Evolutionary conservation across 176 grass and related monocot genomes (phyloP), one percentile per base, ranked within the genome.

Genomic region (Eragrostis curvula): DNA sequence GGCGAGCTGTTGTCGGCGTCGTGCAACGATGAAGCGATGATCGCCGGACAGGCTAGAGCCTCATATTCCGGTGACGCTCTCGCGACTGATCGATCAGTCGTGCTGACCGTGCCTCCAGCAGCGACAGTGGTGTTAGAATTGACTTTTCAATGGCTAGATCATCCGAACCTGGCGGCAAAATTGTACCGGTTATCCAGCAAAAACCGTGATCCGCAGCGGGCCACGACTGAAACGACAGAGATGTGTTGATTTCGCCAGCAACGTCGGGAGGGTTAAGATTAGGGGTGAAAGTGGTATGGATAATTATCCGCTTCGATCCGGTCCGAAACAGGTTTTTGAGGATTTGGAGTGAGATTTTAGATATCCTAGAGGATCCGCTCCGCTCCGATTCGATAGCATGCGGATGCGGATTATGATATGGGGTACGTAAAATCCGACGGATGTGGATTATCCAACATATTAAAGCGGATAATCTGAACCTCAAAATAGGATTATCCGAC

Each of bases 151-250:
- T 24, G n/a, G 41, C 53, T 57, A 55, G 66, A 47, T 78, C 51
- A 52, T 18, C 61, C 50, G 50, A 75, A 47, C 77, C 49, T 48
- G 70, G 85, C 43, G 16, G 77, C 10, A 43, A 21, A 17, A 8
- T 18, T 24, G 73, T 63, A 30, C 24, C 70, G 68, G 14, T 44
- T 13, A 17, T n/a, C 61, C 41, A 11, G 39, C 10, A 32, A 5
- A 28, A 63, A 21, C 29, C n/a, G 75, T 44, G 75, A 62, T 36
- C 43, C 3, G 50, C 74, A 59, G 25, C 74, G 10, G 17, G 68
- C 68, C 81, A 84, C 75, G 87, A 59, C 41, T 68, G 59, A 9
- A 0, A 12, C 59, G 83, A 61, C 32, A 74, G 65, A 24, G 66
- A 73, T 42, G 40, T 52, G 21, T 74, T 23, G n/a, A 61, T 63